Evolutionary conservation across 2,329 filamentous ascomycete genomes (phyloP).

Genomic region (Trichoderma sp.): DNA sequence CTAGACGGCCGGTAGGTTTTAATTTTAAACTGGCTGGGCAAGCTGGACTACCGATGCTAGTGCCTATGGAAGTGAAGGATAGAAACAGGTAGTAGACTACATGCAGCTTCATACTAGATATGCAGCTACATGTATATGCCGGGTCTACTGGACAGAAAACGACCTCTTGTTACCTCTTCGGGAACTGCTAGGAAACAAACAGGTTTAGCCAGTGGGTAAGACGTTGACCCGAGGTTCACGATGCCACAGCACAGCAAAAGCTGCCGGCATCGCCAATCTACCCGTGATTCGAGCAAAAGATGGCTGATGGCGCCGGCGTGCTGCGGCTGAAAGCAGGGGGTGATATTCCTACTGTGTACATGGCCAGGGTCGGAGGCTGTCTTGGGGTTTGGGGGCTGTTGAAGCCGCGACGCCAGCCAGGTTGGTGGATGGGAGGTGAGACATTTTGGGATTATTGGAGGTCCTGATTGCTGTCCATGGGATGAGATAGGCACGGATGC

Average conservation of each 20-base stretch:
- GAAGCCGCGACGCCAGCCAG: not conserved
- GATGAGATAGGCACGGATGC: not conserved
- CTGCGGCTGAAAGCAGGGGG: conserved; percentile 23
- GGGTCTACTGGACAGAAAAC: not conserved
- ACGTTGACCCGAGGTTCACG: not conserved
- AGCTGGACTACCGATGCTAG: not conserved
- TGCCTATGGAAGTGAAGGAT: not conserved
- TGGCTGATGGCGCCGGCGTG: conserved; percentile 6
- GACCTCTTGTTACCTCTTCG: not conserved
- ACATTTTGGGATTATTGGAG: not conserved
- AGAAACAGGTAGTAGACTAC: not conserved
- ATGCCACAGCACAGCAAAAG: not conserved
- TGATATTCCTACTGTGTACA: conserved; percentile 5
- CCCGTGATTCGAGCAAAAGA: not conserved
- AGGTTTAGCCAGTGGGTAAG: not conserved
- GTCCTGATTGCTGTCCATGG: not conserved
- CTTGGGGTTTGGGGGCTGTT: not conserved
- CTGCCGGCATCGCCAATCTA: conserved; percentile 2
- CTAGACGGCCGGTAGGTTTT: not conserved
- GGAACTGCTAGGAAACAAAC: not conserved
- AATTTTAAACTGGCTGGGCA: not conserved
- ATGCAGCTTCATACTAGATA: not conserved
- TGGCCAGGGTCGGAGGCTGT: not conserved
- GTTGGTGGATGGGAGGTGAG: not conserved
- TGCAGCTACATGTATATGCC: not conserved